These are phyloP conservation scores for Hymenoscyphus infarciens DNA, from an alignment of 2,329 filamentous ascomycete genomes.

Conservation along the genomic window DNA sequence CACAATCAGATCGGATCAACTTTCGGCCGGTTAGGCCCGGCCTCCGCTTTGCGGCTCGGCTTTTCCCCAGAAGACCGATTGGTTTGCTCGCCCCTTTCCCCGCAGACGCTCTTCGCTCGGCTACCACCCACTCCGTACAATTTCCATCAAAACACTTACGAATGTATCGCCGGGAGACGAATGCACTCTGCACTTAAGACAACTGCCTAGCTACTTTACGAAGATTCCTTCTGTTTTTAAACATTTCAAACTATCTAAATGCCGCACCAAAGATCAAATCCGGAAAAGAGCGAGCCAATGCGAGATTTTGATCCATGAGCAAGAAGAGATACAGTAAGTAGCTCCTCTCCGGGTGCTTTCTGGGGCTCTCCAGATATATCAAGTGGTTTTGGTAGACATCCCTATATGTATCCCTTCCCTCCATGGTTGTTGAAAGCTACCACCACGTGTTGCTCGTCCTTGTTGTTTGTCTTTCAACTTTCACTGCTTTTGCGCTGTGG, in stretches of 20 bases:
- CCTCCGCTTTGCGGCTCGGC: no score
- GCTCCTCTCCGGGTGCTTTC: background rate
- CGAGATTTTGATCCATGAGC: background rate
- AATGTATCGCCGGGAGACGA: no score
- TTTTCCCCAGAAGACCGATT: no score
- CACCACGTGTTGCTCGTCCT: background rate
- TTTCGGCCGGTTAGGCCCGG: no score
- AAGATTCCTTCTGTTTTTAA: no score
- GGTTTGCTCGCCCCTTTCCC: no score
- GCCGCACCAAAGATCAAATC: background rate
- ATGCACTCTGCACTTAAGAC: no score
- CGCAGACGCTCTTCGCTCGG: no score
- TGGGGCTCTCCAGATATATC: background rate
- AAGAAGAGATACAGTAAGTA: background rate
- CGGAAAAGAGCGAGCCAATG: background rate
- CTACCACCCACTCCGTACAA: no score
- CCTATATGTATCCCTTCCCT: background rate
- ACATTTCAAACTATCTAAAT: background rate
- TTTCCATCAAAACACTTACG: no score
- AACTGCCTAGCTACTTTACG: no score
- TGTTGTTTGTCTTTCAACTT: background rate
- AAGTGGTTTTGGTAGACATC: background rate
- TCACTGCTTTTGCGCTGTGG: background rate
- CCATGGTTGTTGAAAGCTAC: background rate
- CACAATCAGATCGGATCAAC: no score